Evolutionary conservation across 495 filamentous ascomycete species (phyloP).

Genomic region (Penicillium diatomitis): DNA sequence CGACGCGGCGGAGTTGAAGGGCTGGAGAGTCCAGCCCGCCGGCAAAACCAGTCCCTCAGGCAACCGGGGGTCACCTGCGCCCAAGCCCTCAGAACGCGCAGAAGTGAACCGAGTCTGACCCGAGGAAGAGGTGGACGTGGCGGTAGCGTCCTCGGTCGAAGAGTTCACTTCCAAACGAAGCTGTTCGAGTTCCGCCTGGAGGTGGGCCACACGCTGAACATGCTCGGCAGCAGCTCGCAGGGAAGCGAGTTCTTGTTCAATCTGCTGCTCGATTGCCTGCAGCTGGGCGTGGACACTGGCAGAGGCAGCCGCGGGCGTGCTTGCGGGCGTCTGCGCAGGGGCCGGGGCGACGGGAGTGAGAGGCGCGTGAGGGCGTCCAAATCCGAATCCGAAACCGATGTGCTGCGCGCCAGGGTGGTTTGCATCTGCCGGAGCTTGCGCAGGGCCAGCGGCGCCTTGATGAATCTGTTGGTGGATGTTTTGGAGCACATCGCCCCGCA

Average conservation of each 20-base stretch:
- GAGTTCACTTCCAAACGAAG: conserved; percentile 42
- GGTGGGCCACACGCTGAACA: conserved; percentile 42
- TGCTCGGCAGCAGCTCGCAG: conserved; percentile 48
- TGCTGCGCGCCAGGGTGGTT: conserved; percentile 28
- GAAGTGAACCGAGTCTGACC: conserved; percentile 1
- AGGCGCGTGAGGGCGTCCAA: conserved; percentile 28
- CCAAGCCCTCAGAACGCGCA: conserved; percentile 34
- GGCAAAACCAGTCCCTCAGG: conserved; percentile 67
- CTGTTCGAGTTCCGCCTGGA: conserved; percentile 55
- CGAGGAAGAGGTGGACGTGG: conserved; percentile 12
- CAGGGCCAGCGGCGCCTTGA: conserved; percentile 24
- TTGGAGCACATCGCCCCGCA: conserved; percentile 42
- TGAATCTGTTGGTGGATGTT: conserved; percentile 44
- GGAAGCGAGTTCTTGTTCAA: conserved; percentile 53
- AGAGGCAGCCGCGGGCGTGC: conserved; percentile 2
- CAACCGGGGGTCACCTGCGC: conserved; percentile 56
- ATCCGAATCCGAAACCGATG: conserved; percentile 36
- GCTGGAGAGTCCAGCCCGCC: conserved; percentile 65
- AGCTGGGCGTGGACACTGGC: conserved; percentile 45
- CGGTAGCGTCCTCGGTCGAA: conserved; percentile 7
- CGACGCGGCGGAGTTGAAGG: conserved; percentile 46
- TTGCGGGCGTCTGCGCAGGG: conserved; percentile 5
- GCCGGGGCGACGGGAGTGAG: conserved; percentile 8
- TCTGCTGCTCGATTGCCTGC: conserved; percentile 53
- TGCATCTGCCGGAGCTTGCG: conserved; percentile 24